Evolutionary conservation across 768 basidiomycete genomes (phyloP), one percentile per base, ranked within the genome.

Genomic region (Xerocomellus dryophilus): DNA sequence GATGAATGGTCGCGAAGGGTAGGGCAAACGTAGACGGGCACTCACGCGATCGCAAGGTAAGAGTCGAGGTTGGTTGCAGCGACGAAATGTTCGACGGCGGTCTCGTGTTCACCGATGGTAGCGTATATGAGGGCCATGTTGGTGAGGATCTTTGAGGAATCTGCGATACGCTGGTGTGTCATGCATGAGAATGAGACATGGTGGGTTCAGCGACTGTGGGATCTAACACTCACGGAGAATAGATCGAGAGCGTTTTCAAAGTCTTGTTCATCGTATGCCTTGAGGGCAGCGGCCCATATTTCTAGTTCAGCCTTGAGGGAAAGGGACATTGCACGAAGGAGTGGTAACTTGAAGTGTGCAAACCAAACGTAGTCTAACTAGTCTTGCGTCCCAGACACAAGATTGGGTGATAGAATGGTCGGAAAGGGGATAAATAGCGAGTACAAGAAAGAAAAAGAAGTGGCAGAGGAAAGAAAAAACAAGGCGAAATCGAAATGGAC

Each of bases 101-200:
- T 78, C 66, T 88, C 85, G 65, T 96, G 93, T 66, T 92, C 86
- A 58, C 93, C 90, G 14, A 93, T 78, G 35, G 93, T 96, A 42
- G 95, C 94, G 61, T 90, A 88, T 66, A 98, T 94, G 54, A 98
- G 78, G 14, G 90, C 95, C 75, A 97, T 90, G 68, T 97, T 97
- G 43, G 89, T 90, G 54, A 90, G 81, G 63, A 97, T 91, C 76
- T 93, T 93, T 56, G 90, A 91, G 20, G 85, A 86, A 66, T 93
- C 90, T 3, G 85, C 87, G 61, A 97, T 96, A 39, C 73, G 72
- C 83, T 89, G 61, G 21, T n/a, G 20, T 17, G 20, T 29, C 7
- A n/a, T 7, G 40, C 15, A 50, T 38, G n/a, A 18, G 38, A 39
- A 20, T 29, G 15, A 39, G 20, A 29, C 21, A 42, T 5, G 23